A percentile compares a stretch with the other conserved stretches of the same genome.
These are phyloP conservation scores for Entomophthora muscae DNA, from an alignment of 371 early-diverging fungal genomes.

Conservation along the genomic window DNA sequence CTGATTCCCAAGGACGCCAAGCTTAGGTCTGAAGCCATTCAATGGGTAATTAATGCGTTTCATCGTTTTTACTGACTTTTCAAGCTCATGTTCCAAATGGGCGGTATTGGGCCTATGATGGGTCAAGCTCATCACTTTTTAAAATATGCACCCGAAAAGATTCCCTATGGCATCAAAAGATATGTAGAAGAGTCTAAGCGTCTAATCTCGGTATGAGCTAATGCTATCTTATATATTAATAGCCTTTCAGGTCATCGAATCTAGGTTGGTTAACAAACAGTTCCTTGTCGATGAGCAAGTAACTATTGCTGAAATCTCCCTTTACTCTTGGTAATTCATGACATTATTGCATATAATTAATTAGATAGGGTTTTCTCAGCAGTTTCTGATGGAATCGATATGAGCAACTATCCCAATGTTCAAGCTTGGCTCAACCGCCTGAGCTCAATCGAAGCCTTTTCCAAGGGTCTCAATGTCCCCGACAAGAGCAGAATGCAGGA, in stretches of 20 bases:
- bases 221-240: background rate
- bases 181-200: background rate
- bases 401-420: background rate
- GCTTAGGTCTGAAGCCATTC: conserved; percentile 18
- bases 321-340: background rate
- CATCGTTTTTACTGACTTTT: background rate
- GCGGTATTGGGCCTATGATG: conserved; percentile 16
- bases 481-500: background rate
- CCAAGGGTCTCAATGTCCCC: background rate
- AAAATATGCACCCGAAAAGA: too few relatives aligned
- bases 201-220: background rate
- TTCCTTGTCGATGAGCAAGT: background rate
- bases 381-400: background rate
- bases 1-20: conserved; percentile 20
- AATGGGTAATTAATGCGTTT: conserved; percentile 12
- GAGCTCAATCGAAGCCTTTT: background rate
- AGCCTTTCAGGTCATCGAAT: background rate
- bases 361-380: background rate
- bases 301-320: background rate
- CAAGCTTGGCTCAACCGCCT: background rate
- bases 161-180: conserved; percentile 5
- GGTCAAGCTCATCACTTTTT: conserved; percentile 6
- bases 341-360: background rate
- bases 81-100: conserved; percentile 19
- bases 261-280: background rate